phyloP scores from a whole-genome alignment of 2,329 filamentous ascomycete genomes.

The Talaromyces albobiverticillius region DNA sequence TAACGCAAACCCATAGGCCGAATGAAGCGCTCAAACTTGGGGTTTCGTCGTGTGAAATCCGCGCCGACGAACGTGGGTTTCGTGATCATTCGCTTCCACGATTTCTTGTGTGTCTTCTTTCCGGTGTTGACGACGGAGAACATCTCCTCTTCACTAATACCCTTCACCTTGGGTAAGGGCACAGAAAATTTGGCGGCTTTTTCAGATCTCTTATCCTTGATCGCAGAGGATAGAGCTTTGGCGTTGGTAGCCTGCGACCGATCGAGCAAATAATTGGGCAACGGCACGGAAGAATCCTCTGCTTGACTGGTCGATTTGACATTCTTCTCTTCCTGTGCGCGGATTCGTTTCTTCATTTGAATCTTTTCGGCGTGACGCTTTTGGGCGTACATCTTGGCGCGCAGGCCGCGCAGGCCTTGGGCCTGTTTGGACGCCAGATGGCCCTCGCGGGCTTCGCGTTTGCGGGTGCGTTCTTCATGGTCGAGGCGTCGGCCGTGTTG shows the following conservation, averaged over 20 bases:
- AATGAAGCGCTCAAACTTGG: slow-evolving; percentile 72
- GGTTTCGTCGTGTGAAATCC: slow-evolving; percentile 84
- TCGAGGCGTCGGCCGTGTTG: slow-evolving; percentile 54
- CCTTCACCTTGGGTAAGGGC: slow-evolving; percentile 88
- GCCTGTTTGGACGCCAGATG: slow-evolving; percentile 87
- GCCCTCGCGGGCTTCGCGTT: slow-evolving; percentile 80
- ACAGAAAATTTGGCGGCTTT: slow-evolving; percentile 93
- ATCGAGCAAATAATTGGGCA: slow-evolving; percentile 93
- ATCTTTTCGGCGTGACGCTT: slow-evolving; percentile 97
- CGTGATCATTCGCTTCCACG: slow-evolving; percentile 64
- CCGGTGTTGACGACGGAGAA: slow-evolving; percentile 96
- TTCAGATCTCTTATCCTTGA: slow-evolving; percentile 93
- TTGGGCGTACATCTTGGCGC: slow-evolving; percentile 91
- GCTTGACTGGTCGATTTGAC: slow-evolving; percentile 79
- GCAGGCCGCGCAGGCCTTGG: slow-evolving; percentile 86
- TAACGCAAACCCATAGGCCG: slow-evolving; percentile 74
- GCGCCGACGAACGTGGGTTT: slow-evolving; percentile 87
- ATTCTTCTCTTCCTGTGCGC: slow-evolving; percentile 92
- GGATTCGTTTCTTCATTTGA: slow-evolving; percentile 93
- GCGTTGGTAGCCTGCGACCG: slow-evolving; percentile 66
- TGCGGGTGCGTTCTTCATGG: slow-evolving; percentile 84
- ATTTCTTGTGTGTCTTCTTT: slow-evolving; percentile 88
- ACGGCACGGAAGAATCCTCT: slow-evolving; percentile 63
- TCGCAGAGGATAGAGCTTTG: slow-evolving; percentile 75
- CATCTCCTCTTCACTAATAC: slow-evolving; percentile 94